A percentile compares a stretch with the other conserved stretches of the same genome.
Conservation (phyloP, 352 stramenopile species). For the Globisporangium parvum region DNA sequence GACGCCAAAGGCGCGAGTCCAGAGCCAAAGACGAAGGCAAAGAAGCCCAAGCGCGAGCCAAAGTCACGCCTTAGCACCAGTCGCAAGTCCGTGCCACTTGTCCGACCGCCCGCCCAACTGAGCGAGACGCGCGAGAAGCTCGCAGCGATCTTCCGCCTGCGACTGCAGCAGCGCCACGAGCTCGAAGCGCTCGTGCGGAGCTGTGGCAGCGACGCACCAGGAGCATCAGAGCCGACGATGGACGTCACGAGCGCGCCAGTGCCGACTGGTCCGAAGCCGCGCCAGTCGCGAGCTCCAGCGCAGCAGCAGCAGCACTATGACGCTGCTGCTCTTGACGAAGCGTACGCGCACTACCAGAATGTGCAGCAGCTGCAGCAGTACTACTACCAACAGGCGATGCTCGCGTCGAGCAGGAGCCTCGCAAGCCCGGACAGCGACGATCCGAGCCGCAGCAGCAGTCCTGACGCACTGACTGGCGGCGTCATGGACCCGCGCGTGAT, state of each 20-base stretch:
- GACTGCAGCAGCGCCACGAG: slow-evolving; percentile 42
- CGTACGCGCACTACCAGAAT: slow-evolving; percentile 42
- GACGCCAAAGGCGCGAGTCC: neutral
- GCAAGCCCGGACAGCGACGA: no score
- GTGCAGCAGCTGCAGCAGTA: slow-evolving; percentile 51
- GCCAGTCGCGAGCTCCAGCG: neutral
- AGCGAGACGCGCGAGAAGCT: slow-evolving; percentile 41
- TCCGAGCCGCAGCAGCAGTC: no score
- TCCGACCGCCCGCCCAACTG: neutral
- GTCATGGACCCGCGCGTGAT: slow-evolving; percentile 63
- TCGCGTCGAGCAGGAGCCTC: slow-evolving; percentile 27
- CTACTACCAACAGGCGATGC: slow-evolving; percentile 58
- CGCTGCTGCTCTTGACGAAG: slow-evolving; percentile 11
- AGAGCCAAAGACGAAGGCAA: neutral
- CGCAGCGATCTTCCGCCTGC: slow-evolving; percentile 52
- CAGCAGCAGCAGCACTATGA: slow-evolving; percentile 7
- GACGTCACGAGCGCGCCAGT: no score
- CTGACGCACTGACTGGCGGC: slow-evolving; percentile 34
- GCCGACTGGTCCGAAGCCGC: slow-evolving; percentile 2
- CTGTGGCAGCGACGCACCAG: slow-evolving; percentile 8
- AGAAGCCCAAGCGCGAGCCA: neutral
- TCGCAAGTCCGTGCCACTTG: neutral
- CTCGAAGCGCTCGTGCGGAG: slow-evolving; percentile 11
- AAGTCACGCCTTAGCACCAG: neutral
- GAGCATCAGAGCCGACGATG: neutral